A percentile compares a stretch with the other conserved stretches of the same genome.
These are phyloP conservation scores for Arthroderma sp. DNA, from an alignment of 2,329 filamentous ascomycete genomes.

Conservation along the genomic window DNA sequence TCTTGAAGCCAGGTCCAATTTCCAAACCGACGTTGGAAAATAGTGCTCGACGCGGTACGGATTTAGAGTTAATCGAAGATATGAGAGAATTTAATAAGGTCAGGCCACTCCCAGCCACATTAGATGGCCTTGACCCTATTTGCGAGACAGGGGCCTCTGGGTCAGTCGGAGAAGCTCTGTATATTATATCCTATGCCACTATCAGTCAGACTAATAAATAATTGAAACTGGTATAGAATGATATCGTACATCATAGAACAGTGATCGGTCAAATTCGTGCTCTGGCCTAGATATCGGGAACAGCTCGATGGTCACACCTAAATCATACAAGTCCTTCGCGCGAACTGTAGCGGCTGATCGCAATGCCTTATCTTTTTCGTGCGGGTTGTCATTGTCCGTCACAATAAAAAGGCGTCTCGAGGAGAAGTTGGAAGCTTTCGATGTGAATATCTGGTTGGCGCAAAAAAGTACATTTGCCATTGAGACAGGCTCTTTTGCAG, in stretches of 20 bases:
- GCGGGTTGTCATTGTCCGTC: slow-evolving; percentile 84
- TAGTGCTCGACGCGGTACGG: slow-evolving; percentile 68
- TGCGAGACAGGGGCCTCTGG: slow-evolving; percentile 51
- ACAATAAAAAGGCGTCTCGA: slow-evolving; percentile 90
- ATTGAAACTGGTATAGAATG: not conserved
- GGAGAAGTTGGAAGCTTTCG: slow-evolving; percentile 84
- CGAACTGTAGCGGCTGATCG: slow-evolving; percentile 68
- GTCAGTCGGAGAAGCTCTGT: slow-evolving; percentile 56
- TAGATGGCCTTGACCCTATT: slow-evolving; percentile 37
- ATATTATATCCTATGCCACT: slow-evolving; percentile 64
- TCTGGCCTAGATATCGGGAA: slow-evolving; percentile 71
- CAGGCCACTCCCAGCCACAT: slow-evolving; percentile 61
- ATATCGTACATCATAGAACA: slow-evolving; percentile 71
- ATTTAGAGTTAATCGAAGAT: slow-evolving; percentile 81
- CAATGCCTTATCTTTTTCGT: slow-evolving; percentile 55
- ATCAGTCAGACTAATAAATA: slow-evolving; percentile 11
- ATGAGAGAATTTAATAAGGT: slow-evolving; percentile 66
- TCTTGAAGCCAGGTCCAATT: slow-evolving; percentile 67
- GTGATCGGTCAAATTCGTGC: slow-evolving; percentile 62
- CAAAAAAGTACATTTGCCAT: slow-evolving; percentile 91
- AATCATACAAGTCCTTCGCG: slow-evolving; percentile 87
- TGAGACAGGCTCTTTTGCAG: slow-evolving; percentile 52
- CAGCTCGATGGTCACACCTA: slow-evolving; percentile 81
- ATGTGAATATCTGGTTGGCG: slow-evolving; percentile 92
- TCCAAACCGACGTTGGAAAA: slow-evolving; percentile 84